Percentiles rank a stretch among this genome's conserved stretches.
These are phyloP conservation scores for Mrakia gelida DNA, from an alignment of 768 basidiomycete genomes.

Conservation along the genomic window DNA sequence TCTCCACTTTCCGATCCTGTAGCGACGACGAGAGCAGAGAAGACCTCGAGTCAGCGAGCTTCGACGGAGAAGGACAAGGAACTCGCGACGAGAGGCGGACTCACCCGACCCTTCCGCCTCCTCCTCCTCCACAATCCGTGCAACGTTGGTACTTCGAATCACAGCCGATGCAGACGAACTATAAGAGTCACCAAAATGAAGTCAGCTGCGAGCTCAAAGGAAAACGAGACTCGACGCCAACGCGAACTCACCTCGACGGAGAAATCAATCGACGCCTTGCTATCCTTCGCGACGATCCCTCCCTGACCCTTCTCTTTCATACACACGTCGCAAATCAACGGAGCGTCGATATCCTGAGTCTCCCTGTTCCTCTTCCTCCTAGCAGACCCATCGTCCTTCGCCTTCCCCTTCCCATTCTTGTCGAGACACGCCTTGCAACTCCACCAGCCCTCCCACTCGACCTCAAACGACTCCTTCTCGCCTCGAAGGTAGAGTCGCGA, in stretches of 20 bases:
- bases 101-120: conserved; percentile 36
- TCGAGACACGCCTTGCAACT: conserved; percentile 21
- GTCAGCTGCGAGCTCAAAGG: background rate
- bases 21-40: too few relatives aligned
- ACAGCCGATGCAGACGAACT: conserved; percentile 37
- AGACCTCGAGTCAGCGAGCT: too few relatives aligned
- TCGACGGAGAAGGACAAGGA: background rate
- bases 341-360: conserved; percentile 8
- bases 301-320: conserved; percentile 17
- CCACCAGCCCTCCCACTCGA: conserved; percentile 33
- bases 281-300: conserved; percentile 28
- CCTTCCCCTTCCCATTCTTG: background rate
- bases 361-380: conserved; percentile 23
- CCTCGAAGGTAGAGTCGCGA: conserved; percentile 35
- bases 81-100: background rate
- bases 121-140: conserved; percentile 37
- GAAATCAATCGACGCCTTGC: conserved; percentile 18
- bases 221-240: background rate
- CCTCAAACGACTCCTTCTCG: conserved; percentile 29
- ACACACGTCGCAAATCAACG: conserved; percentile 29
- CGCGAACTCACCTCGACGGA: conserved; percentile 18
- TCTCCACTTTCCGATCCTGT: conserved; percentile 37
- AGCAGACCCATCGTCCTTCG: background rate
- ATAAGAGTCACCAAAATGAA: background rate
- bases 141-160: conserved; percentile 35